Evolutionary conservation across 228 moss, liverwort and hornwort species (phyloP).

Genomic region (Sphagnum fallax): DNA sequence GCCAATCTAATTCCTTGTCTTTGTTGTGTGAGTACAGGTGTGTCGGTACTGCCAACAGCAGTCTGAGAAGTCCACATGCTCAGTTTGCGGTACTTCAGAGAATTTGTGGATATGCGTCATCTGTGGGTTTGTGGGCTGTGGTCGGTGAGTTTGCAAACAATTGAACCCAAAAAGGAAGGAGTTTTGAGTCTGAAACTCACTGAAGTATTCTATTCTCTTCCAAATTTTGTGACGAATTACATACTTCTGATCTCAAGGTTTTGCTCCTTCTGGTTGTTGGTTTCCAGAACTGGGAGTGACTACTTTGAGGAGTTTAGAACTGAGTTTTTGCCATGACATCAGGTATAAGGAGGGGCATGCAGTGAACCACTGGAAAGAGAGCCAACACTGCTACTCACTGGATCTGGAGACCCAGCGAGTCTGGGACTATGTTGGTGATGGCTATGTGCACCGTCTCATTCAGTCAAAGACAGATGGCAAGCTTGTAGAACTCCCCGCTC

Average conservation of each 20-base stretch:
- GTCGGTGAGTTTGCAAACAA: slow-evolving; percentile 45
- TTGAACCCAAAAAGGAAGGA: not conserved
- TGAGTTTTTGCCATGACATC: slow-evolving; percentile 1
- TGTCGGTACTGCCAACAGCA: slow-evolving; percentile 98
- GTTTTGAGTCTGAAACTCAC: too few species aligned
- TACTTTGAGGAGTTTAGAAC: too few species aligned
- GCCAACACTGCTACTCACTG: slow-evolving; percentile 89
- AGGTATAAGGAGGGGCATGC: slow-evolving; percentile 96
- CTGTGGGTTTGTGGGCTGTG: slow-evolving; percentile 98
- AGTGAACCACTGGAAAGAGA: slow-evolving; percentile 93
- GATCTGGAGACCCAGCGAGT: slow-evolving; percentile 95
- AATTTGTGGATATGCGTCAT: slow-evolving; percentile 97
- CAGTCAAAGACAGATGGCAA: slow-evolving; percentile 97
- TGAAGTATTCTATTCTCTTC: too few species aligned
- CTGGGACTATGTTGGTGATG: slow-evolving; percentile 98
- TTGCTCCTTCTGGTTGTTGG: too few species aligned
- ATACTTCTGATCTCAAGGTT: too few species aligned
- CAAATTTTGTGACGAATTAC: too few species aligned
- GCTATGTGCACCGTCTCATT: slow-evolving; percentile 93
- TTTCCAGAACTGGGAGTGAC: too few species aligned
- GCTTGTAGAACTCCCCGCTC: slow-evolving; percentile 85
- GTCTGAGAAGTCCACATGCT: slow-evolving; percentile 85
- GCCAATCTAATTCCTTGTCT: too few species aligned
- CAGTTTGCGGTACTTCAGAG: slow-evolving; percentile 83
- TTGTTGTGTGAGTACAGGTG: slow-evolving; percentile 30